phyloP scores from a whole-genome alignment of 805 yeast genomes.

The Wickerhamiella musiphila region DNA sequence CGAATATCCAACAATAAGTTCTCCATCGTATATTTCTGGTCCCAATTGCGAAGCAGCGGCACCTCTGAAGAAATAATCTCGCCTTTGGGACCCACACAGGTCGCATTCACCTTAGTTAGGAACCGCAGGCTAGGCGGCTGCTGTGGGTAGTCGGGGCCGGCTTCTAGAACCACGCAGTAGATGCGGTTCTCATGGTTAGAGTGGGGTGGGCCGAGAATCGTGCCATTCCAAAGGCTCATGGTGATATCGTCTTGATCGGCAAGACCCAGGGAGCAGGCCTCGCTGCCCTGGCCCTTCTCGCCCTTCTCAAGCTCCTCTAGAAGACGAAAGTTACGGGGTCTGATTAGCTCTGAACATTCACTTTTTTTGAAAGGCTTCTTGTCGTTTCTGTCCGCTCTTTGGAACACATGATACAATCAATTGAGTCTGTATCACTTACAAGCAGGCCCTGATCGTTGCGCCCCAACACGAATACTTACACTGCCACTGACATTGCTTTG shows the following conservation, averaged over 20 bases:
- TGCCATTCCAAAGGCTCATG: slow-evolving; percentile 95
- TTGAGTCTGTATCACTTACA: neutral
- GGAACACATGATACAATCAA: too few relatives aligned
- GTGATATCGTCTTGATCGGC: slow-evolving; percentile 79
- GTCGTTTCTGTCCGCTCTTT: too few relatives aligned
- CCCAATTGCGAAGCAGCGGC: slow-evolving; percentile 68
- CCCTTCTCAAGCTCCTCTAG: slow-evolving; percentile 96
- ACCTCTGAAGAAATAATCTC: slow-evolving; percentile 34
- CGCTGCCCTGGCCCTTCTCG: slow-evolving; percentile 94
- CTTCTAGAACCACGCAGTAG: slow-evolving; percentile 62
- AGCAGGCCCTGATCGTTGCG: neutral
- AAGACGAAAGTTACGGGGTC: slow-evolving; percentile 84
- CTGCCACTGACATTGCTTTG: slow-evolving; percentile 1
- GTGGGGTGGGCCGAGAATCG: slow-evolving; percentile 94
- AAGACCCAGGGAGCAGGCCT: slow-evolving; percentile 88
- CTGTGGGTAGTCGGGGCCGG: slow-evolving; percentile 78
- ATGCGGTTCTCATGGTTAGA: slow-evolving; percentile 82
- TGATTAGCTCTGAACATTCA: slow-evolving; percentile 7
- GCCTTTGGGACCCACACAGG: slow-evolving; percentile 67
- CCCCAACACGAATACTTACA: neutral
- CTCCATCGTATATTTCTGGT: slow-evolving; percentile 81
- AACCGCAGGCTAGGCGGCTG: slow-evolving; percentile 72
- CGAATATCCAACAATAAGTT: slow-evolving; percentile 77
- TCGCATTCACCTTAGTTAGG: slow-evolving; percentile 70
- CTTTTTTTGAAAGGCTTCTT: too few relatives aligned